These are phyloP conservation scores for Apophysomyces trapeziformis DNA, from an alignment of 371 early-diverging fungal species.

Conservation along the genomic window DNA sequence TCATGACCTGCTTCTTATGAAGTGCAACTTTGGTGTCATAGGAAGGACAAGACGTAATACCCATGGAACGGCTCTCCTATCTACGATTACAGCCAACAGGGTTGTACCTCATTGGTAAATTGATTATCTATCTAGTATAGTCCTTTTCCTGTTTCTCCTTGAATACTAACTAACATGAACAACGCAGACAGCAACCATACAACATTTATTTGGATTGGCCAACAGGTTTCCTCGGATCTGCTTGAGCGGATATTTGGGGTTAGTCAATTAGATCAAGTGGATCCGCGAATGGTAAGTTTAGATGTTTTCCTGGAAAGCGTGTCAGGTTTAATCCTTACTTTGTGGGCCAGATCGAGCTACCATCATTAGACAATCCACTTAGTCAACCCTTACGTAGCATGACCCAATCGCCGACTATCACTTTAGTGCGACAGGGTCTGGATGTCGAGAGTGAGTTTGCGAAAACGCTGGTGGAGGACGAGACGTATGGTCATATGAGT, in stretches of 20 bases:
- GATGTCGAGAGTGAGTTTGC: conserved; percentile 73
- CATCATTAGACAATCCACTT: conserved; percentile 11
- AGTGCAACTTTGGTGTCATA: not conserved
- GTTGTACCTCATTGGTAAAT: conserved; percentile 65
- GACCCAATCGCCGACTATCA: conserved; percentile 43
- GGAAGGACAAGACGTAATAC: conserved; percentile 15
- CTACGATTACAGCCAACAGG: conserved; percentile 73
- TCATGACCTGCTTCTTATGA: too few relatives aligned
- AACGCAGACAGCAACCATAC: conserved; percentile 25
- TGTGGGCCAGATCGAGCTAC: not conserved
- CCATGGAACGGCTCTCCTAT: conserved; percentile 76
- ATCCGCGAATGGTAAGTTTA: conserved; percentile 52
- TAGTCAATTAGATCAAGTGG: conserved; percentile 71
- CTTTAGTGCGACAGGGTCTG: conserved; percentile 63
- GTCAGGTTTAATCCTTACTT: not conserved
- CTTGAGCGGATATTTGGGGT: conserved; percentile 81
- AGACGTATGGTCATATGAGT: conserved; percentile 79
- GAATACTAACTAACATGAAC: not conserved
- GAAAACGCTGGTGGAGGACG: conserved; percentile 77
- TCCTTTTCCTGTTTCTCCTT: too few relatives aligned
- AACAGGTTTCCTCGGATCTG: conserved; percentile 39
- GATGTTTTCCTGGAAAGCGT: not conserved
- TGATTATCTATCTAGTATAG: not conserved
- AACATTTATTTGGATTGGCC: conserved; percentile 44
- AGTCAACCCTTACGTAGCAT: conserved; percentile 7